These are phyloP conservation scores for Carallia pectinifolia DNA, from an alignment of 345 rosid genomes.

Conservation along the genomic window DNA sequence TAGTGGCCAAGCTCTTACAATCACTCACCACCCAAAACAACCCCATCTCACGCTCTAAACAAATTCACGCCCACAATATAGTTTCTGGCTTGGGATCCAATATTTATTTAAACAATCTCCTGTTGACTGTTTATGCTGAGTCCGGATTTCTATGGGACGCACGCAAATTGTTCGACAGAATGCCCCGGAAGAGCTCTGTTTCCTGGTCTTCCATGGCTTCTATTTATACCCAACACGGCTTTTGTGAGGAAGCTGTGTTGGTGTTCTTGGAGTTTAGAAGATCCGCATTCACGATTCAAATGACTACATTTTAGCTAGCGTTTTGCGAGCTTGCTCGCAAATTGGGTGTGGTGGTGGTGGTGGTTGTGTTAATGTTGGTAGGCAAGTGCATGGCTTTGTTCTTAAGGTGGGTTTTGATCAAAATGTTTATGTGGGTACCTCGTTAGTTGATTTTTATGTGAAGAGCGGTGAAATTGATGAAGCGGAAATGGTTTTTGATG, in stretches of 20 bases:
- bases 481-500: conserved; percentile 62
- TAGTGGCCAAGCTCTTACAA: conserved; percentile 43
- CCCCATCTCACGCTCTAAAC: conserved; percentile 22
- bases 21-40: conserved; percentile 20
- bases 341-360: conserved; percentile 22
- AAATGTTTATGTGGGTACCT: conserved; percentile 65
- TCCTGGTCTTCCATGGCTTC: conserved; percentile 79
- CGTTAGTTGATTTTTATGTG: conserved; percentile 53
- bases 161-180: conserved; percentile 51
- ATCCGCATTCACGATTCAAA: conserved; percentile 36
- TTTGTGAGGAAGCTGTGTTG: conserved; percentile 38
- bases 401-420: conserved; percentile 56
- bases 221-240: conserved; percentile 48
- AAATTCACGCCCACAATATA: conserved; percentile 46
- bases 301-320: conserved; percentile 70
- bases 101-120: conserved; percentile 44
- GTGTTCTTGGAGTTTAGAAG: conserved; percentile 49
- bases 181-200: conserved; percentile 56
- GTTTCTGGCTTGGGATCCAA: conserved; percentile 44
- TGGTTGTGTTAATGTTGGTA: conserved; percentile 19
- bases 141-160: conserved; percentile 30
- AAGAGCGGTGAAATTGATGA: conserved; percentile 47
- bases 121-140: conserved; percentile 33
- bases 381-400: conserved; percentile 55
- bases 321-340: conserved; percentile 47